A percentile compares a stretch with the other conserved stretches of the same genome.
These are phyloP conservation scores for Albifimbria verrucaria DNA, from an alignment of 2,329 filamentous ascomycete genomes.

Conservation along the genomic window DNA sequence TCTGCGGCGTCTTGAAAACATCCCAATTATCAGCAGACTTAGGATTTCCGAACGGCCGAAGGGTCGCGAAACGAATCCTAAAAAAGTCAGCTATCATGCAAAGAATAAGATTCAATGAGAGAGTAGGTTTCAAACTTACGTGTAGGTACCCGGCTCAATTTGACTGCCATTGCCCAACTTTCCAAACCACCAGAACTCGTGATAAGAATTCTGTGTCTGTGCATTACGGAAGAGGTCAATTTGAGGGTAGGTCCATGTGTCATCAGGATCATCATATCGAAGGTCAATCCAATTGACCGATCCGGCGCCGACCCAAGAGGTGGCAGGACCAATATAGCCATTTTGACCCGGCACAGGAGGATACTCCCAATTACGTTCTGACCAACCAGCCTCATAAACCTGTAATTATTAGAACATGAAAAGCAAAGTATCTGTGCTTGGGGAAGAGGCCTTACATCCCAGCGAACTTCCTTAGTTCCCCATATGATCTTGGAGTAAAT, in stretches of 20 bases:
- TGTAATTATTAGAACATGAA: background rate
- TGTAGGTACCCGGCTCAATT: background rate
- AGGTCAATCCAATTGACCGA: background rate
- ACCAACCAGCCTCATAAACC: background rate
- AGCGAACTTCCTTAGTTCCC: background rate
- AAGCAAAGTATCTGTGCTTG: background rate
- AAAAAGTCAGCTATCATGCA: background rate
- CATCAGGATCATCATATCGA: background rate
- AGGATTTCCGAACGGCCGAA: slow-evolving; percentile 20
- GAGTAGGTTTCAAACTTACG: too few species aligned
- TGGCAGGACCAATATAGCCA: background rate
- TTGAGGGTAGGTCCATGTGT: background rate
- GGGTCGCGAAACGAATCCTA: slow-evolving; percentile 19
- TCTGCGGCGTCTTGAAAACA: slow-evolving; percentile 7
- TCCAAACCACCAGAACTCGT: background rate
- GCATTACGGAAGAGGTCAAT: background rate
- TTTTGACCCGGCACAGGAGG: background rate
- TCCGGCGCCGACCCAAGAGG: background rate
- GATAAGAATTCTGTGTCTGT: background rate
- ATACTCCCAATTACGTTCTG: background rate
- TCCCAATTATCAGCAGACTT: slow-evolving; percentile 17
- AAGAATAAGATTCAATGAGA: too few species aligned
- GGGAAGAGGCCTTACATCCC: background rate
- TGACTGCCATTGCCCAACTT: background rate
- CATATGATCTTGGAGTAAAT: background rate